Evolutionary conservation across 2,329 filamentous ascomycete species (phyloP).

Genomic region (Albophoma yamanashiensis): DNA sequence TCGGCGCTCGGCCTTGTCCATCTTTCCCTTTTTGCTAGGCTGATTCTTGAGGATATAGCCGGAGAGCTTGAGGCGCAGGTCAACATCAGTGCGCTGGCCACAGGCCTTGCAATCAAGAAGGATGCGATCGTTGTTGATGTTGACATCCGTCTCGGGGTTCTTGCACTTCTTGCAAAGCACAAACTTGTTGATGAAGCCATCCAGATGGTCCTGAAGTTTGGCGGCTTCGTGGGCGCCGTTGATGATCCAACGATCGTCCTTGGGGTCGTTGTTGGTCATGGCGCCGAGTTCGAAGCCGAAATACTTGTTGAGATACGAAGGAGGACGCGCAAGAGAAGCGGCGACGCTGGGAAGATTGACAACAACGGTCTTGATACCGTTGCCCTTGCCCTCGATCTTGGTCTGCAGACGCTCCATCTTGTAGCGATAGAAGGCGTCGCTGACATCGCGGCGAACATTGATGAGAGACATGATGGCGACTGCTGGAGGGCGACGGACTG

Average conservation of each 20-base stretch:
- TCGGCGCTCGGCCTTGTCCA: slow-evolving; percentile 88
- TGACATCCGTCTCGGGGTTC: slow-evolving; percentile 95
- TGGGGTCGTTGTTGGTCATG: slow-evolving; percentile 95
- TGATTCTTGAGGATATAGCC: slow-evolving; percentile 96
- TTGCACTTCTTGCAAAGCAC: slow-evolving; percentile 99
- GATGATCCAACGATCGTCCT: slow-evolving; percentile 99
- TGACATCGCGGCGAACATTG: slow-evolving; percentile 97
- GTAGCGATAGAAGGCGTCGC: slow-evolving; percentile 99
- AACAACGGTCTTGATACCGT: slow-evolving; percentile 97
- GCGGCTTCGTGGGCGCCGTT: slow-evolving; percentile 91
- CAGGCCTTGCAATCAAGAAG: slow-evolving; percentile 97
- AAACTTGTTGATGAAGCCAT: slow-evolving; percentile 97
- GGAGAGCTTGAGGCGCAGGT: slow-evolving; percentile 88
- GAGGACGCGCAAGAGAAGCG: slow-evolving; percentile 81
- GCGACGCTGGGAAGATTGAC: slow-evolving; percentile 95
- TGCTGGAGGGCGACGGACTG: slow-evolving; percentile 5
- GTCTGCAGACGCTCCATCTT: slow-evolving; percentile 99
- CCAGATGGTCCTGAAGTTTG: slow-evolving; percentile 96
- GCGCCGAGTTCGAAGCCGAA: slow-evolving; percentile 98
- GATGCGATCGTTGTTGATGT: slow-evolving; percentile 89
- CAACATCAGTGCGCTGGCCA: slow-evolving; percentile 84
- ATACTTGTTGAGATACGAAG: slow-evolving; percentile 97
- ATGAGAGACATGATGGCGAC: slow-evolving; percentile 81
- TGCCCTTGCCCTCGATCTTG: slow-evolving; percentile 99
- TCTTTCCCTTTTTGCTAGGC: slow-evolving; percentile 79